Conservation (phyloP, 495 filamentous ascomycete genomes). For the Cairneyella variabilis region DNA sequence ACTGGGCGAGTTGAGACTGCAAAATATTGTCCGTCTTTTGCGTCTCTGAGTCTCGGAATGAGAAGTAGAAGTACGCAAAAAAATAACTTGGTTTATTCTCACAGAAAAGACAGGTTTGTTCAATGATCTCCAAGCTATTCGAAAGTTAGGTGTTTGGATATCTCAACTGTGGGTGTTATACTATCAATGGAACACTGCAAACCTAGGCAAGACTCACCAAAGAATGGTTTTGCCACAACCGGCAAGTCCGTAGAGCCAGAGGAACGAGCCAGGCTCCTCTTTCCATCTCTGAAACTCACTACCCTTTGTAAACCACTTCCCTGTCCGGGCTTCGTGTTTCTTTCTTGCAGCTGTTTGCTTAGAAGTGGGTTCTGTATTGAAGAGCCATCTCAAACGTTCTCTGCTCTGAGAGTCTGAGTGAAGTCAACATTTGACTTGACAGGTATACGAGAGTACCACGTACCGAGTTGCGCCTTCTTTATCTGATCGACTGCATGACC, state of each 20-base stretch:
- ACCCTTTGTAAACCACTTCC: constrained; percentile 28
- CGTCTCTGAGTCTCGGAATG: constrained; percentile 25
- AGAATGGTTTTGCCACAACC: constrained; percentile 34
- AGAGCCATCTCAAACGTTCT: constrained; percentile 18
- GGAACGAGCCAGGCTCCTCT: constrained; percentile 6
- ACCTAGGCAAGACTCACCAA: no score
- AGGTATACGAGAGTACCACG: neutral
- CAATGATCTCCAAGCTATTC: neutral
- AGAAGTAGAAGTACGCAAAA: constrained; percentile 30
- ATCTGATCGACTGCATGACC: no score
- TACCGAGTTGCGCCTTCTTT: no score
- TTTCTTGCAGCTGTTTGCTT: constrained; percentile 18
- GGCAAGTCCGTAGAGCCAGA: constrained; percentile 36
- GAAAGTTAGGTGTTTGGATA: neutral
- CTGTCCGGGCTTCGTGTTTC: constrained; percentile 21
- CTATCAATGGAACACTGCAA: no score
- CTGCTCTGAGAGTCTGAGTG: neutral
- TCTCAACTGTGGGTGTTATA: no score
- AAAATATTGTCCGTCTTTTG: constrained; percentile 7
- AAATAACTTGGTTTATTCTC: constrained; percentile 25
- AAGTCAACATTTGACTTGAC: neutral
- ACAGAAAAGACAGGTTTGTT: constrained; percentile 14
- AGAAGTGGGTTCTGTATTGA: constrained; percentile 18
- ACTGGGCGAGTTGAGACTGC: neutral
- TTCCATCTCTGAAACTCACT: constrained; percentile 24